phyloP scores from a whole-genome alignment of 148 eudicot genomes.

The Chenopodium formosanum region DNA sequence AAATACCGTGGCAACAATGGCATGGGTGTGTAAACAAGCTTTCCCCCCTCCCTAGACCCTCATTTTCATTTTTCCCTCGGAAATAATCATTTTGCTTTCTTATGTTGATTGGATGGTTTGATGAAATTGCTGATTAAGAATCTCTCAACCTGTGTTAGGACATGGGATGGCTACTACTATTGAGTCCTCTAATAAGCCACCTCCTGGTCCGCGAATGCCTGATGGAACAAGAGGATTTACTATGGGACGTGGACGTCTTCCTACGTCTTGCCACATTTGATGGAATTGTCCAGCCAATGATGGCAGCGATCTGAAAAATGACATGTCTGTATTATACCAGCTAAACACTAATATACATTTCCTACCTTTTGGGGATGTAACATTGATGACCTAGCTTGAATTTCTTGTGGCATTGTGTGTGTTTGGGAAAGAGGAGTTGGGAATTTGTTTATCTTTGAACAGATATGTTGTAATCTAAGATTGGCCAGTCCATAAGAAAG shows the following conservation, averaged over 20 bases:
- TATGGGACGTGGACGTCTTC: slow-evolving; percentile 88
- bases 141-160: slow-evolving; percentile 36
- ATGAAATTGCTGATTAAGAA: neutral
- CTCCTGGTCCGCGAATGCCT: slow-evolving; percentile 93
- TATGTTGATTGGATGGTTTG: neutral
- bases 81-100: neutral
- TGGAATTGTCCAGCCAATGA: neutral
- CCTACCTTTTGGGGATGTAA: neutral
- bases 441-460: too few relatives aligned
- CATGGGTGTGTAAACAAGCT: slow-evolving; percentile 42
- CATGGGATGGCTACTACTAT: slow-evolving; percentile 49
- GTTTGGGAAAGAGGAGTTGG: too few relatives aligned
- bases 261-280: slow-evolving; percentile 21
- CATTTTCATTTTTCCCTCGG: too few relatives aligned
- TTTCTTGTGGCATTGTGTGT: neutral
- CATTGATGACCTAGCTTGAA: neutral
- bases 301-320: neutral
- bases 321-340: slow-evolving; percentile 1
- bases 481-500: too few relatives aligned
- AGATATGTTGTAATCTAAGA: too few relatives aligned
- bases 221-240: slow-evolving; percentile 90
- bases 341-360: neutral
- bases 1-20: slow-evolving; percentile 50
- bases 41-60: neutral
- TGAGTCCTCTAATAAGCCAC: slow-evolving; percentile 67